These are phyloP conservation scores for Fraxinus baroniana DNA, from an alignment of 305 asterid species.

Conservation along the genomic window DNA sequence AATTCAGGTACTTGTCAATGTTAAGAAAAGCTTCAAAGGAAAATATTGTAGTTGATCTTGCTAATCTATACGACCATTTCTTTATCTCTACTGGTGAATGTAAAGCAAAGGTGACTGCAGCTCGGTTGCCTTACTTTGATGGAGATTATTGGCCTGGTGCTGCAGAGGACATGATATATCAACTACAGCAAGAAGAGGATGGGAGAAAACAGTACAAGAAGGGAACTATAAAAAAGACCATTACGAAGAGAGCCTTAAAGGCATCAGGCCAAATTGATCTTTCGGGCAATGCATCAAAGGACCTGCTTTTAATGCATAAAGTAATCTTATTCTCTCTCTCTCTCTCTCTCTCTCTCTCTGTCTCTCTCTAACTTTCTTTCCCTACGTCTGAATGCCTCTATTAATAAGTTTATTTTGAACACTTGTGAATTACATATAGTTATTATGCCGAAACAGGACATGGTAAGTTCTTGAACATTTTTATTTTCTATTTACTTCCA, in stretches of 20 bases:
- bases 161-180: constrained; percentile 85
- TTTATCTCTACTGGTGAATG: constrained; percentile 75
- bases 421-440: not conserved
- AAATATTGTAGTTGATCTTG: constrained; percentile 76
- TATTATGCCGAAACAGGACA: not conserved
- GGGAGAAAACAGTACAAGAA: constrained; percentile 76
- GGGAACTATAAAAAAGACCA: constrained; percentile 69
- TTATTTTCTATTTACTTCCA: not conserved
- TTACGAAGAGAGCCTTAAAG: constrained; percentile 81
- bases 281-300: constrained; percentile 83
- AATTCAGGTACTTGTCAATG: constrained; percentile 89
- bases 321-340: constrained; percentile 39
- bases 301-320: constrained; percentile 84
- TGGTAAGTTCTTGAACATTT: not conserved
- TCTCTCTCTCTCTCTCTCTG: not conserved
- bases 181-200: constrained; percentile 90
- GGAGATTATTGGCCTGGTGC: constrained; percentile 99
- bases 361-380: not conserved
- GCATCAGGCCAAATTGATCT: constrained; percentile 94
- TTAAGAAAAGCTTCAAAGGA: constrained; percentile 83
- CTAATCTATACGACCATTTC: constrained; percentile 87
- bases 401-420: not conserved
- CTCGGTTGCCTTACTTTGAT: constrained; percentile 91
- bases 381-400: not conserved
- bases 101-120: constrained; percentile 91